Evolutionary conservation across 306 rosid genomes (phyloP), one percentile per base, ranked within the genome.

Genomic region (Carpinus viminea): DNA sequence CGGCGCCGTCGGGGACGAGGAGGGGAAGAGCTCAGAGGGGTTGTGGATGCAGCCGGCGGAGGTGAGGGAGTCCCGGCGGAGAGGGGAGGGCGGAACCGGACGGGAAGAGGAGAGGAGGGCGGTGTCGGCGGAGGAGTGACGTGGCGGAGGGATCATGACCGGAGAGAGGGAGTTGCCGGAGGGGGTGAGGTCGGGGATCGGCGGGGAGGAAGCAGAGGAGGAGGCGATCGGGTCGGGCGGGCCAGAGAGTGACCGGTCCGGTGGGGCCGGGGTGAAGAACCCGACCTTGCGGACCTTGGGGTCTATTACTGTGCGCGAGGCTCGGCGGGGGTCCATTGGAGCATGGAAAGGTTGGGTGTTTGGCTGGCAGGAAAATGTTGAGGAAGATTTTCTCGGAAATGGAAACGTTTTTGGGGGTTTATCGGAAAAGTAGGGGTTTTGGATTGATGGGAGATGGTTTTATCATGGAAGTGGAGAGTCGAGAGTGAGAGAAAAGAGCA

Each of bases 231-330:
- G 82, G 70, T 79, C 75, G 43, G 84, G 84, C 10, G 79, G 81
- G 70, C 54, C 72, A 45, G 87, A 68, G 11, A 55, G 80, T 1
- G 86, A 43, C 26, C 62, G 74, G 24, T 76, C 87, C 0, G 91
- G 85, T 7, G 83, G 78, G 17, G 65, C 76, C 26, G 83, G 79
- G 7, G 87, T 53, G 47, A 86, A 83, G 83, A 86, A 86, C 16
- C 89, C 89, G 53, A 86, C 89, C 1, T 56, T 78, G 26, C 89
- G 87, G 11, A 86, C 81, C 76, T 71, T 86, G 0, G 89, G 89
- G 79, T 83, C 89, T 54, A 66, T 80, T 62, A 83, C 89, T 34
- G 85, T 80, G 70, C 89, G 89, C 75, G 83, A 68, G 7, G 80
- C 57, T 64, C 79, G 74, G 56, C 86, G 83, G 68, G 88, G 26